phyloP scores from a whole-genome alignment of 75 land plant genomes.

The Pinus taeda region DNA sequence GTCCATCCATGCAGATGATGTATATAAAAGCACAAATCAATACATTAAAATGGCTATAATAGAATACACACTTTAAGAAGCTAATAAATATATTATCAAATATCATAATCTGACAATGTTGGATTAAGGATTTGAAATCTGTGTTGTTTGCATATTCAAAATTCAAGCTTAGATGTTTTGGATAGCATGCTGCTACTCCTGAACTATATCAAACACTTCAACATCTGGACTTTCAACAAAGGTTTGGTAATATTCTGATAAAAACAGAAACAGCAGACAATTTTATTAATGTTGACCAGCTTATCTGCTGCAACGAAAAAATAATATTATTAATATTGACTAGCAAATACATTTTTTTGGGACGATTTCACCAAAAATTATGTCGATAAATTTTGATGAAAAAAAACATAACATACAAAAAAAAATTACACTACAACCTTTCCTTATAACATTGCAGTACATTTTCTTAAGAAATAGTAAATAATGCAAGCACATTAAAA shows the following conservation, averaged over 20 bases:
- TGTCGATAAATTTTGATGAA: too few relatives aligned
- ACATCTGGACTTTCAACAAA: too few relatives aligned
- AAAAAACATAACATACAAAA: too few relatives aligned
- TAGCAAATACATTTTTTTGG: background rate
- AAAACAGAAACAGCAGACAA: too few relatives aligned
- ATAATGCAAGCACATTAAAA: too few relatives aligned
- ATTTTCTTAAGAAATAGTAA: background rate
- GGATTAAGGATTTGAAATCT: slow-evolving; percentile 87
- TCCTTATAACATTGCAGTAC: background rate
- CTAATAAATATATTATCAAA: slow-evolving; percentile 29
- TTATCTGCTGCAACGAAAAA: too few relatives aligned
- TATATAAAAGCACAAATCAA: background rate
- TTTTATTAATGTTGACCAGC: background rate
- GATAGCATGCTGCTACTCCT: slow-evolving; percentile 76
- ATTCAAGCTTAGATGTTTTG: slow-evolving; percentile 76
- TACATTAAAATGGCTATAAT: background rate
- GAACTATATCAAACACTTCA: slow-evolving; percentile 35
- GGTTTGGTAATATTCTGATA: too few relatives aligned
- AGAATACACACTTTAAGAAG: background rate
- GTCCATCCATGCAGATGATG: background rate
- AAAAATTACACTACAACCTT: too few relatives aligned
- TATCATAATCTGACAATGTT: slow-evolving; percentile 78
- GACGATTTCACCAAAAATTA: too few relatives aligned
- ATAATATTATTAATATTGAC: too few relatives aligned
- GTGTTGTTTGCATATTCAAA: slow-evolving; percentile 88